Conservation (phyloP, 495 filamentous ascomycete genomes). For the Emericellopsis terricola region DNA sequence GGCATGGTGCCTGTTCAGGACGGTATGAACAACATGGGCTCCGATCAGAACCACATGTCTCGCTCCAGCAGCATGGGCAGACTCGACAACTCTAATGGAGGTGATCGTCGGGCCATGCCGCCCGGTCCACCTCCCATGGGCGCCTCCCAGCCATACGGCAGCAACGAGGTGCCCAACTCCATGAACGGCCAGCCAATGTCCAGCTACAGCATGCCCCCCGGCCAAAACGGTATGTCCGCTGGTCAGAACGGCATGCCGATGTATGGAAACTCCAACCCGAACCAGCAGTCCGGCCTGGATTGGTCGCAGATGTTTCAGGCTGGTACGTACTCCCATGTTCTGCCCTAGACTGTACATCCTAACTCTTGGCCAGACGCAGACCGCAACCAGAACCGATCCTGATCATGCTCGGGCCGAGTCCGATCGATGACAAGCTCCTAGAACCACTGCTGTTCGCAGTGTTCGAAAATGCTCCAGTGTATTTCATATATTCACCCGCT, state of each 20-base stretch:
- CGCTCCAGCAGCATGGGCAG: slow-evolving; percentile 40
- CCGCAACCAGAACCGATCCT: slow-evolving; percentile 32
- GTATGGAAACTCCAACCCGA: slow-evolving; percentile 26
- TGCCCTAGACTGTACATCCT: slow-evolving; percentile 40
- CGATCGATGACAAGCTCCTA: not conserved
- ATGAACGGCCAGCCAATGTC: slow-evolving; percentile 38
- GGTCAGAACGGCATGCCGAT: slow-evolving; percentile 32
- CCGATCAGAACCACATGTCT: slow-evolving; percentile 35
- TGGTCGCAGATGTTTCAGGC: slow-evolving; percentile 61
- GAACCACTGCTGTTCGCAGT: too few relatives aligned
- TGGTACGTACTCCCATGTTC: slow-evolving; percentile 41
- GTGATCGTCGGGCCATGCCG: slow-evolving; percentile 36
- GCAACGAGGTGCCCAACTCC: slow-evolving; percentile 26
- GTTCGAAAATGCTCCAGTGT: too few relatives aligned
- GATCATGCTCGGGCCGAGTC: slow-evolving; percentile 6
- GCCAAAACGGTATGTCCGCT: slow-evolving; percentile 32
- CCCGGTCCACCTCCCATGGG: slow-evolving; percentile 19
- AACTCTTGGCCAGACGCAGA: slow-evolving; percentile 33
- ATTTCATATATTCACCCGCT: too few relatives aligned
- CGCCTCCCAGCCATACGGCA: slow-evolving; percentile 26
- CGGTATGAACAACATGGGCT: slow-evolving; percentile 29
- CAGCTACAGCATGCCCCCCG: slow-evolving; percentile 33
- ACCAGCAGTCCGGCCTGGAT: slow-evolving; percentile 31
- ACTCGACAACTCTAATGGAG: slow-evolving; percentile 26
- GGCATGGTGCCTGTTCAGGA: slow-evolving; percentile 25